Base-by-base conservation (phyloP, 2,329 filamentous ascomycete species). In the Cordyceps cicadae region DNA sequence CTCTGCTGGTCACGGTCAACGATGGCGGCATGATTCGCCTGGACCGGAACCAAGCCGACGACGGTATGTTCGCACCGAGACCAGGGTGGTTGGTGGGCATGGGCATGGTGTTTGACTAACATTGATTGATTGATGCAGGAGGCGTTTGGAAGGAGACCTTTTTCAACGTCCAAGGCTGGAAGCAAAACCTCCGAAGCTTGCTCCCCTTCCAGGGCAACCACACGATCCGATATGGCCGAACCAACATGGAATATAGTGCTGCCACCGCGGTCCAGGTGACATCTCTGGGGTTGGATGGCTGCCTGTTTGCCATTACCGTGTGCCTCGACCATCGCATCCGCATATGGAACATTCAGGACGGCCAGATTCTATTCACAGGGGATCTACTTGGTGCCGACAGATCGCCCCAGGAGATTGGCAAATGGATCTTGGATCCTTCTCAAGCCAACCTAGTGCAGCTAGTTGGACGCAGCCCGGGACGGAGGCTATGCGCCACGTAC, bases 281-380 rank as follows among this genome's bases (percentile, higher is more conserved):
- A 12, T 72, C 76, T 32, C 72, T 84, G 62, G 81, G 80, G 3
- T 71, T 81, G 21, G 75, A 81, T 9, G 72, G 77, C 54, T 74
- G 74, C 6, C 74, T 79, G 1, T 87, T 84, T 65, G 77, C 83
- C 2, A 90, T 96, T 67, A 92, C 92, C 0, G 85, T 96, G 54
- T 94, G 89, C 64, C 78, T 99, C 62, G 92, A 99, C 67, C 92
- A 99, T 70, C 87, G 86, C 12, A 77, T 99, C 70, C 87, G 92
- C 68, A 86, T 94, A 45, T 97, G 94, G 93, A 94, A 96, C 69
- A 79, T 93, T 37, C 79, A 84, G n/a, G 89, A 84, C 45, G 92
- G 92, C 52, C 89, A 87, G 70, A 83, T 95, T 59, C 83, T 90
- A 5, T 85, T 86, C 60, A 87, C 87, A 6, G 86, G 85, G 66